Evolutionary conservation across 208 protist species (phyloP), one percentile per base, ranked within the genome.

Genomic region (Leishmania guyanensis): DNA sequence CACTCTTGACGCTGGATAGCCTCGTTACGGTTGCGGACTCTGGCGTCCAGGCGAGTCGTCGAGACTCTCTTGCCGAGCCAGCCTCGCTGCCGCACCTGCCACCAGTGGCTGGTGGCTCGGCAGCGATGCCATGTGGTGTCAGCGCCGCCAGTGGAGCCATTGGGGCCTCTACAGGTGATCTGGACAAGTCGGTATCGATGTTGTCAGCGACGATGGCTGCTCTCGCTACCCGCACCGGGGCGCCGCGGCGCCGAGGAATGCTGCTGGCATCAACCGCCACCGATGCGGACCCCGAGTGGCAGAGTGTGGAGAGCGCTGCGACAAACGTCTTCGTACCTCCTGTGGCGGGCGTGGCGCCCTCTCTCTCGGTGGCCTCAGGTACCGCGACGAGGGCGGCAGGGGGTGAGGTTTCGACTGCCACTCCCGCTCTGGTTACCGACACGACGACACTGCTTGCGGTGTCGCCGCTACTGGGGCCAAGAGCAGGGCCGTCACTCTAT

Each of bases 221-320:
- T 16, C 51, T 78, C 77, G 76, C 51, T 70, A 1, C 33, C 10
- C 56, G 43, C 29, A 66, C 73, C n/a, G 70, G 39, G 68, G 62
- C 33, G 66, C 33, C 36, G 33, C 54, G 10, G 36, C 29, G 20
- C 53, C 74, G 74, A 3, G 39, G 26, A n/a, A 50, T 36, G 36
- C 22, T 48, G 29, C 53, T 77, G 22, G 50, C 26, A 33, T 65
- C 74, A 33, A 65, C 56, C n/a, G 39, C 50, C 5, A 58, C 12
- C 22, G 84, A 89, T n/a, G 65, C 82, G 29, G 88, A 86, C 29
- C 83, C 84, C 26, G 89, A 89, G 78, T 93, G 89, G 89, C 77
- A 78, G 54, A 91, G 86, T 71, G 77, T 90, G 4, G 82, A 81
- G 71, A 62, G 69, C 20, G 85, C 82, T 68, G 66, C 84, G 48